phyloP scores from a whole-genome alignment of 129 eudicot genomes.

The Lactuca sativa region DNA sequence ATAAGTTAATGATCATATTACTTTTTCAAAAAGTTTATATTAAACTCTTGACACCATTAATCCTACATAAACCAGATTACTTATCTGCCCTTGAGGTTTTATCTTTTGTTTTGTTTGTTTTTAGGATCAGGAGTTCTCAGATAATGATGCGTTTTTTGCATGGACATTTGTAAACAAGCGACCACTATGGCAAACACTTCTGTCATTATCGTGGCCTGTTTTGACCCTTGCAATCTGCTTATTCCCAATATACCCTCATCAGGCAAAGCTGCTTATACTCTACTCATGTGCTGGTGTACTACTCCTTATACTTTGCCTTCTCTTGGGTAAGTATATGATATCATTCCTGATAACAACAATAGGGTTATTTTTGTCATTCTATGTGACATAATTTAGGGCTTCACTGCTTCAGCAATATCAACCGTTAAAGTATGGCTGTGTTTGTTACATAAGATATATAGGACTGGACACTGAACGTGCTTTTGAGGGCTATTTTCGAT shows the following conservation, averaged over 20 bases:
- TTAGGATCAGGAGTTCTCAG: conserved; percentile 92
- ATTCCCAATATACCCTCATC: conserved; percentile 98
- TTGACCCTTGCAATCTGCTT: conserved; percentile 96
- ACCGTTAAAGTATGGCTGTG: too few relatives aligned
- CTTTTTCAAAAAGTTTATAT: too few relatives aligned
- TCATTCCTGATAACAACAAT: not conserved
- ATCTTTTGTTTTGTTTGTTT: conserved; percentile 13
- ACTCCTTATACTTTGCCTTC: conserved; percentile 84
- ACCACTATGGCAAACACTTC: conserved; percentile 96
- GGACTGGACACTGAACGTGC: too few relatives aligned
- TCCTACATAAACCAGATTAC: too few relatives aligned
- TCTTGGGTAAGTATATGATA: conserved; percentile 63
- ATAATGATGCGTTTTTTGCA: conserved; percentile 91
- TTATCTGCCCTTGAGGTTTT: not conserved
- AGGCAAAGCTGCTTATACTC: conserved; percentile 77
- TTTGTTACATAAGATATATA: too few relatives aligned
- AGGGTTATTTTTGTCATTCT: too few relatives aligned
- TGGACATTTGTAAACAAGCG: conserved; percentile 91
- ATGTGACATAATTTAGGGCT: too few relatives aligned
- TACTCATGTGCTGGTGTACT: conserved; percentile 92
- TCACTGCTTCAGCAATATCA: too few relatives aligned
- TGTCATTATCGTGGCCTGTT: conserved; percentile 93
- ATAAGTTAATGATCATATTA: too few relatives aligned
- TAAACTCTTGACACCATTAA: too few relatives aligned
- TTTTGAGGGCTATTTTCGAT: too few relatives aligned